Conservation (phyloP, 23 red algal species). For the Chondrus crispus region DNA sequence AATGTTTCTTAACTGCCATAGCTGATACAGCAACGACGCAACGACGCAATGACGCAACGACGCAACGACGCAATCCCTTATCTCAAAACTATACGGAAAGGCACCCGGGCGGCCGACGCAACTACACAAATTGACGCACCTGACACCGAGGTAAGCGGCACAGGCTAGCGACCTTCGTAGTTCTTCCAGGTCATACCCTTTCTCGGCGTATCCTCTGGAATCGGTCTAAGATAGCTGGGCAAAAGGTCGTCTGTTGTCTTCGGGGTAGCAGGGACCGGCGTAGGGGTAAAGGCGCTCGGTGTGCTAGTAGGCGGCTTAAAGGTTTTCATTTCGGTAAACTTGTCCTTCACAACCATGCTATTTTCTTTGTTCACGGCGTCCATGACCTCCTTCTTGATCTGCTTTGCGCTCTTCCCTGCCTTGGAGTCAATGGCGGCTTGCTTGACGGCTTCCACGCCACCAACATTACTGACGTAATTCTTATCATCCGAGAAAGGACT, state of each 20-base stretch:
- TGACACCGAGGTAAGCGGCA: no score
- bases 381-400: slow-evolving; percentile 46
- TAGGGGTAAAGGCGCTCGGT: no score
- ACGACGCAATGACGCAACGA: no score
- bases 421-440: slow-evolving; percentile 39
- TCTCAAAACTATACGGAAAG: neutral
- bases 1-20: no score
- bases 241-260: slow-evolving; percentile 43
- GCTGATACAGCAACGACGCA: no score
- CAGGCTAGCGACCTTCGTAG: slow-evolving; percentile 43
- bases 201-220: slow-evolving; percentile 70
- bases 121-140: no score
- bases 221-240: slow-evolving; percentile 66
- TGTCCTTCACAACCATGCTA: no score
- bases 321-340: no score
- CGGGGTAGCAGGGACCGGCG: neutral
- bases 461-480: slow-evolving; percentile 57
- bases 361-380: neutral
- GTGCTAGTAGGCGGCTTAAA: no score
- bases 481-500: slow-evolving; percentile 68
- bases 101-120: no score
- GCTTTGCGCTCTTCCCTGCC: slow-evolving; percentile 28
- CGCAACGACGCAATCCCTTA: neutral
- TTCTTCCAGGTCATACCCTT: slow-evolving; percentile 77
- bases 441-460: slow-evolving; percentile 53